A percentile compares a stretch with the other conserved stretches of the same genome.
phyloP scores from a whole-genome alignment of 2,329 filamentous ascomycete species.

The Diaporthe caulivora region DNA sequence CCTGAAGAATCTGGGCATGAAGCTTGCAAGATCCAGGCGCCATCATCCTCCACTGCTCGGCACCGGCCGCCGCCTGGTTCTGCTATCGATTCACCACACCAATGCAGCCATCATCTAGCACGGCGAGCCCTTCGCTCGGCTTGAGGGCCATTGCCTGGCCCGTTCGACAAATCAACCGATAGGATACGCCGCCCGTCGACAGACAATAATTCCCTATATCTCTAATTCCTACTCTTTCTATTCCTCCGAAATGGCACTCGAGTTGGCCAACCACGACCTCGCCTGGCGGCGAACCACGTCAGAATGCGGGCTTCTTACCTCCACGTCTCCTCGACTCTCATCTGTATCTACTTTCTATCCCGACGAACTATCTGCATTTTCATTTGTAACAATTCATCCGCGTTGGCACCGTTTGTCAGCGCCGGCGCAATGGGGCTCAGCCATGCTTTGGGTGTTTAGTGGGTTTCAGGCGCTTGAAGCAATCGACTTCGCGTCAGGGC shows the following conservation, averaged over 20 bases:
- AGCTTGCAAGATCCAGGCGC: background rate
- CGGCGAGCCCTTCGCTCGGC: background rate
- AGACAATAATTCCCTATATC: constrained; percentile 22
- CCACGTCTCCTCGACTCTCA: constrained; percentile 20
- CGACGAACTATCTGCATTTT: constrained; percentile 31
- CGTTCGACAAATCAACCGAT: background rate
- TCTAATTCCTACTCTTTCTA: constrained; percentile 31
- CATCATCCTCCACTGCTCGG: background rate
- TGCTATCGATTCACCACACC: background rate
- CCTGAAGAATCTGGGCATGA: constrained; percentile 22
- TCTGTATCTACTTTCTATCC: constrained; percentile 35
- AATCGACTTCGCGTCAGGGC: constrained; percentile 36
- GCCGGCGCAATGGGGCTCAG: constrained; percentile 34
- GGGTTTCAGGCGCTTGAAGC: constrained; percentile 35
- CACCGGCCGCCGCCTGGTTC: background rate
- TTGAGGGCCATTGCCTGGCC: background rate
- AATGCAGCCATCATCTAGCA: background rate
- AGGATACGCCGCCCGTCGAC: background rate
- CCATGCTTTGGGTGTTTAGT: constrained; percentile 25
- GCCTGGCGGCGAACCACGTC: background rate
- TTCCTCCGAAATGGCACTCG: background rate
- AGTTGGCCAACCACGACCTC: background rate
- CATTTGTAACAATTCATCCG: constrained; percentile 37
- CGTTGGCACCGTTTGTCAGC: constrained; percentile 27
- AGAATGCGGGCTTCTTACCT: background rate